These are phyloP conservation scores for Pseudogymnoascus sp. DNA, from an alignment of 2,329 filamentous ascomycete genomes.

Conservation along the genomic window DNA sequence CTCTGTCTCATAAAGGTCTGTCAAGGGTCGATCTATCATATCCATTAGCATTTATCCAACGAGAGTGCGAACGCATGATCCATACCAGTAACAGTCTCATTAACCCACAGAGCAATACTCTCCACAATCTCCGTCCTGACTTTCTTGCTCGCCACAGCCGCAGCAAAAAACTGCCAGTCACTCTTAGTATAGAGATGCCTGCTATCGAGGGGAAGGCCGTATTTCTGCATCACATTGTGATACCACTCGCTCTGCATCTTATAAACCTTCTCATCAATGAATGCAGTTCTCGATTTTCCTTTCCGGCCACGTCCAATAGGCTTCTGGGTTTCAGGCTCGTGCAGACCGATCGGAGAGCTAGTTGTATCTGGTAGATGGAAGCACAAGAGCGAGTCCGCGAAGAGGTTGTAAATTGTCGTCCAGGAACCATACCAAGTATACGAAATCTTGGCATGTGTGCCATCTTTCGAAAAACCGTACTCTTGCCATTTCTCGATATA, in stretches of 20 bases:
- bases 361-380: slow-evolving; percentile 47
- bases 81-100: slow-evolving; percentile 63
- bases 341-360: not conserved
- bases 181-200: slow-evolving; percentile 80
- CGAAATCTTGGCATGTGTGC: slow-evolving; percentile 58
- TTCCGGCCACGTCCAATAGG: slow-evolving; percentile 20
- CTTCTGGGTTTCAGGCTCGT: slow-evolving; percentile 19
- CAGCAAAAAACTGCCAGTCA: slow-evolving; percentile 87
- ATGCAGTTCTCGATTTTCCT: slow-evolving; percentile 34
- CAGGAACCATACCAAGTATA: slow-evolving; percentile 69
- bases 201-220: slow-evolving; percentile 74
- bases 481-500: slow-evolving; percentile 61
- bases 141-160: slow-evolving; percentile 62
- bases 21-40: slow-evolving; percentile 57
- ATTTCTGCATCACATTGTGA: slow-evolving; percentile 66
- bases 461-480: slow-evolving; percentile 55
- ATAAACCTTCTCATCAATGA: slow-evolving; percentile 71
- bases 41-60: slow-evolving; percentile 15
- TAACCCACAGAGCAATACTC: slow-evolving; percentile 70
- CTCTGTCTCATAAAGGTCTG: slow-evolving; percentile 76
- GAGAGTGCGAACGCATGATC: not conserved
- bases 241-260: slow-evolving; percentile 76
- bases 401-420: slow-evolving; percentile 66
- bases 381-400: slow-evolving; percentile 65
- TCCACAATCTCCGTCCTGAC: slow-evolving; percentile 65